These are phyloP conservation scores for Magnolia officinalis DNA, from an alignment of 164 flowering plant species.

Conservation along the genomic window DNA sequence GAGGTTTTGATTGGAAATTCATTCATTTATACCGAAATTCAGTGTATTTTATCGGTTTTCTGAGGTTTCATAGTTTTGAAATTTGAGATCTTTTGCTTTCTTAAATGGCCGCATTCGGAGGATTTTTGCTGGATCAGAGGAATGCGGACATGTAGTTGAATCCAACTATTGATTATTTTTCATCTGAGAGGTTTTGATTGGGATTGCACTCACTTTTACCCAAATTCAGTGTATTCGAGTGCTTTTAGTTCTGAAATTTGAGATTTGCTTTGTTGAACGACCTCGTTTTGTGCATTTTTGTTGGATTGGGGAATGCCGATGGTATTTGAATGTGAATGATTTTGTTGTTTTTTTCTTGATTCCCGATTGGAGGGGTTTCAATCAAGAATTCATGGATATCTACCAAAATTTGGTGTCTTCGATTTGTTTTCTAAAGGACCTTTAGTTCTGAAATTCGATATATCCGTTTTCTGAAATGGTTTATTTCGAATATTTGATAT, in stretches of 20 bases:
- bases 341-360: no score
- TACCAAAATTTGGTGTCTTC: neutral
- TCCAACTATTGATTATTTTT: no score
- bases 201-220: no score
- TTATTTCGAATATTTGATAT: no score
- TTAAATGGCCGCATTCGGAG: neutral
- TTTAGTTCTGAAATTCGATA: neutral
- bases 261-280: no score
- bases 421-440: neutral
- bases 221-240: no score
- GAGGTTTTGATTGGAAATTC: neutral
- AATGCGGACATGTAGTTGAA: neutral
- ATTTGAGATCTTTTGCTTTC: neutral
- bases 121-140: neutral
- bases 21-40: neutral
- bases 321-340: neutral
- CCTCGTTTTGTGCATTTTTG: no score
- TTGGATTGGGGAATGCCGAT: no score
- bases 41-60: neutral
- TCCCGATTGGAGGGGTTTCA: no score
- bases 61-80: neutral
- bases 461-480: no score
- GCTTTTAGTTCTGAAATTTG: no score
- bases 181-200: neutral
- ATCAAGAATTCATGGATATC: no score